Base-by-base conservation (phyloP, 163 green algal species). In the Chlorella variabilis region DNA sequence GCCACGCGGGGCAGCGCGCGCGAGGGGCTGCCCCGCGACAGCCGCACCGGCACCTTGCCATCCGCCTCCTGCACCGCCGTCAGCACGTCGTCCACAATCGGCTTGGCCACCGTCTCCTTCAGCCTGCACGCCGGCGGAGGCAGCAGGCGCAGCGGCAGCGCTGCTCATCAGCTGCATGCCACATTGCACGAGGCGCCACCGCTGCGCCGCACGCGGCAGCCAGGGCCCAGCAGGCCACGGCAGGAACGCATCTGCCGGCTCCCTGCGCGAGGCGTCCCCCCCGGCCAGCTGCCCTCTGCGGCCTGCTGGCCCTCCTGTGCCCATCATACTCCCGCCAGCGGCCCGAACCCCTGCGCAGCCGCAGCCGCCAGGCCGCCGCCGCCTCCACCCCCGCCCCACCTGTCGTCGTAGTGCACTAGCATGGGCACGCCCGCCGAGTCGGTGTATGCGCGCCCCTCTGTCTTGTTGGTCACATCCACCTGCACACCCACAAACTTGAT, bases 401-500 rank as follows among this genome's bases (percentile, higher is more conserved):
- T 87, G 33, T 88, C 79, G 83, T 97, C 92, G 65, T 97, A 96
- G 68, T 90, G 89, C 56, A 97, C 90, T 36, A 98, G 90, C 76
- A 98, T 81, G 25, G 94, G 92, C 56, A 96, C 88, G 45, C 91
- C 93, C 0, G 85, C 59, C 0, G 87, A 85, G 73, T 97, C 92
- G 8, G 86, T 81, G 49, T 93, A 90, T 5, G 91, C 84, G 59
- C 92, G 91, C 59, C 95, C 95, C 90, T 98, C 95, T 29, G 95
- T 98, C 54, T 94, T 94, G 88, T 85, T 93, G 33, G 93, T 98
- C 31, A 98, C 94, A 83, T 98, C 95, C 54, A 98, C 91, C 73
- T 98, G 95, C 75, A 98, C 96, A 18, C 96, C 96, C 74, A 98
- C 94, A 86, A 97, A 97, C 88, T 98, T 98, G 59, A 92, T 93